Base-by-base conservation (phyloP, 2,329 filamentous ascomycete genomes). In the Colletotrichum plurivorum region DNA sequence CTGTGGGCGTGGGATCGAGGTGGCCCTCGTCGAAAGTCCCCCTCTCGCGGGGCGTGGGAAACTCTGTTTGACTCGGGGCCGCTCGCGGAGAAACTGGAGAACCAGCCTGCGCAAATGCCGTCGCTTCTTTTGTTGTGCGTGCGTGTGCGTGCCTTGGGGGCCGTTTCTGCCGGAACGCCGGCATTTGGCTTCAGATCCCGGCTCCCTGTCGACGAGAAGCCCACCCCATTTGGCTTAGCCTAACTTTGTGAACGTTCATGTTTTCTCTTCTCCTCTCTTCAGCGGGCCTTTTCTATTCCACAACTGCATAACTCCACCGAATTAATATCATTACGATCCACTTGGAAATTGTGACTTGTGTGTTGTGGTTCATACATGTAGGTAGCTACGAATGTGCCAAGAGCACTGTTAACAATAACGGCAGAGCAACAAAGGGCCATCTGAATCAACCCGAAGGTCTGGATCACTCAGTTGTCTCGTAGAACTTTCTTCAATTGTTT, bases 181-280 rank as follows among this genome's bases (percentile, higher is more conserved):
- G 65, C 60, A 57, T 52, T 63, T 25, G 27, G 5, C 18, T 41
- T 5, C 45, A 56, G 20, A 51, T 51, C 65, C 54, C 62, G 43
- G 64, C 18, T 27, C 55, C 36, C 55, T 22, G 49, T 25, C 18
- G 36, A 52, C 59, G 59, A 67, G 52, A 64, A 13, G 16, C 39
- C 18, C 52, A 51, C 65, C 65, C 27, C 65, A 63, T 67, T 57
- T 52, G 60, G 65, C 31, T 45, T 67, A 57, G 65, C 22, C 39
- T 20, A 16, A 12, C 15, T 51, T 57, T 48, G 46, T 63, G 51
- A 55, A 55, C 25, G 16, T 20, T 20, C n/a, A 45, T n/a, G n/a
- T 20, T n/a, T 13, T 12, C 36, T 22, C 5, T 51, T 46, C 22
- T 43, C 41, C 41, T 43, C 41, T 43, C 41, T 43, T 15, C 41